phyloP scores from a whole-genome alignment of 345 rosid genomes.

The Raphanus raphanistrum region DNA sequence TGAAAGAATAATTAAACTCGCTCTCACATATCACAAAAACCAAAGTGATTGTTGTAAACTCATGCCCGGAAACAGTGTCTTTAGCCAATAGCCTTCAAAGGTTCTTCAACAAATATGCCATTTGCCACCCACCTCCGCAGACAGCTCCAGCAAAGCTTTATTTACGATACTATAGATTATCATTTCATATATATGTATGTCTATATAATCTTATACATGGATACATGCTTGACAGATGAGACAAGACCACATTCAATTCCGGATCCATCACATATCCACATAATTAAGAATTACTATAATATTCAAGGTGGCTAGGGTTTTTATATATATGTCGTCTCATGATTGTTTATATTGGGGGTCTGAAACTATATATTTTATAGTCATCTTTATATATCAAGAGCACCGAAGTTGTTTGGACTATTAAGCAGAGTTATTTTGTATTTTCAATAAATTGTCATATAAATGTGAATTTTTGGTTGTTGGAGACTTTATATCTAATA shows the following conservation, averaged over 20 bases:
- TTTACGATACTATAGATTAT: not conserved
- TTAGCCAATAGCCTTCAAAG: conserved; percentile 57
- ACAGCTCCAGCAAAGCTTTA: conserved; percentile 60
- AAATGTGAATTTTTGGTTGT: conserved; percentile 31
- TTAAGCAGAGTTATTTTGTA: not conserved
- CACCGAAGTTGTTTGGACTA: not conserved
- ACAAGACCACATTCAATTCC: conserved; percentile 39
- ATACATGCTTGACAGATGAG: conserved; percentile 40
- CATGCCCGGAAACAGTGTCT: conserved; percentile 62
- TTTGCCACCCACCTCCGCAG: conserved; percentile 38
- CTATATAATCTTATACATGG: conserved; percentile 24
- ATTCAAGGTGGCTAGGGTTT: not conserved
- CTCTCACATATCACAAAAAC: conserved; percentile 22
- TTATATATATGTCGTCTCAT: not conserved
- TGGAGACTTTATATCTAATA: conserved; percentile 32
- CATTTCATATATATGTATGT: conserved; percentile 12
- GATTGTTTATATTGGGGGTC: not conserved
- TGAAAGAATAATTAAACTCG: conserved; percentile 7
- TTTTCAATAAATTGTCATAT: not conserved
- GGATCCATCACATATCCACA: conserved; percentile 33
- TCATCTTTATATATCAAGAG: not conserved
- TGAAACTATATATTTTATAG: not conserved
- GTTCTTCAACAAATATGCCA: conserved; percentile 60
- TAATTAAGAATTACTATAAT: not conserved
- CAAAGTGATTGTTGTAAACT: conserved; percentile 43